Evolutionary conservation across 1,284 basidiomycete genomes (phyloP).

Genomic region (Apiotrichum sp.): DNA sequence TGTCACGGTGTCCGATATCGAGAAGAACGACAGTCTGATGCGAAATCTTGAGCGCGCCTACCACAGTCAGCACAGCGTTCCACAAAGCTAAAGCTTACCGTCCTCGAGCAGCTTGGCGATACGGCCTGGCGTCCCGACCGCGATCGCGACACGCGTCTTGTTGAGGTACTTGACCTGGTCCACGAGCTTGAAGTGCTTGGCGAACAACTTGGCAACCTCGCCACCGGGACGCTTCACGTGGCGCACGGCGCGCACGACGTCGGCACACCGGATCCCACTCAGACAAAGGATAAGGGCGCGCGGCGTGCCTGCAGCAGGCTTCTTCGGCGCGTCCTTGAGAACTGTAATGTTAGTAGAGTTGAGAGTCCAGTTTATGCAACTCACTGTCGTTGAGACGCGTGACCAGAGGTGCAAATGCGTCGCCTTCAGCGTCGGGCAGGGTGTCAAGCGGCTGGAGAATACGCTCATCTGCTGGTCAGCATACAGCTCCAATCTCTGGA

Average conservation of each 20-base stretch:
- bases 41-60: constrained; percentile 39
- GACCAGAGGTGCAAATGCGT: constrained; percentile 9
- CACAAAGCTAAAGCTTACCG: constrained; percentile 18
- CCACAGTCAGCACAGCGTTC: too few species aligned
- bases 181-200: constrained; percentile 47
- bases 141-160: constrained; percentile 43
- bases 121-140: constrained; percentile 47
- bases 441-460: constrained; percentile 5
- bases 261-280: constrained; percentile 46
- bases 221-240: constrained; percentile 35
- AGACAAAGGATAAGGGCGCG: constrained; percentile 41
- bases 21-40: constrained; percentile 41
- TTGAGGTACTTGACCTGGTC: constrained; percentile 46
- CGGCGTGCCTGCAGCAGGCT: constrained; percentile 27
- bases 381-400: constrained; percentile 12
- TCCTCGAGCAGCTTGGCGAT: constrained; percentile 44
- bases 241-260: constrained; percentile 44
- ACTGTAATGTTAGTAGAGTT: constrained; percentile 1
- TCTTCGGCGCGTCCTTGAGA: constrained; percentile 22
- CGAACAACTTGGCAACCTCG: constrained; percentile 49
- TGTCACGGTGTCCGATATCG: constrained; percentile 41
- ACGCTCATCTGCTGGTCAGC: constrained; percentile 3
- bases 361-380: neutral
- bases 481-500: neutral
- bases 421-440: constrained; percentile 1